Conservation (phyloP, 331 rosid genomes). For the Cydonia oblonga region DNA sequence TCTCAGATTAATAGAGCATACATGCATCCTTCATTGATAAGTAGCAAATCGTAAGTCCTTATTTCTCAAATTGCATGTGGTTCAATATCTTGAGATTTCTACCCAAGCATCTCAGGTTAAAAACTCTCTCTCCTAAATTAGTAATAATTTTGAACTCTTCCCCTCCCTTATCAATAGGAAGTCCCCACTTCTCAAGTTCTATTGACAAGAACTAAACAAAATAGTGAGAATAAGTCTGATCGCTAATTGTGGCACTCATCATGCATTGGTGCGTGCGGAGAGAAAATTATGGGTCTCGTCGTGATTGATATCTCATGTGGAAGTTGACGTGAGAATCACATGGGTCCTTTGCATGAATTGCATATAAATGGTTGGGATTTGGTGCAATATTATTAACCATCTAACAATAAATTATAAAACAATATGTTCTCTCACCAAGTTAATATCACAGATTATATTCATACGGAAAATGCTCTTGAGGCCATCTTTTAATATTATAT, state of each 20-base stretch:
- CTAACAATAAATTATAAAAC: background rate
- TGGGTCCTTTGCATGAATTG: background rate
- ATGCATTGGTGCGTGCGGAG: background rate
- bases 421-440: background rate
- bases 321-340: background rate
- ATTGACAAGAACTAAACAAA: background rate
- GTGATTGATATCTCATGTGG: background rate
- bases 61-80: no score
- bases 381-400: background rate
- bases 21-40: background rate
- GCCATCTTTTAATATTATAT: no score
- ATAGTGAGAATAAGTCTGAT: background rate
- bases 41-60: background rate
- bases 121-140: no score
- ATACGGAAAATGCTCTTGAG: no score
- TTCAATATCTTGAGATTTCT: fast-evolving
- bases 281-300: background rate
- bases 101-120: no score
- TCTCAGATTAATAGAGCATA: no score
- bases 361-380: background rate
- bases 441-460: background rate
- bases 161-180: no score
- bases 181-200: background rate
- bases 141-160: no score
- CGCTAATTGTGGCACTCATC: background rate